A percentile compares a stretch with the other conserved stretches of the same genome.
Conservation (phyloP, 2,329 filamentous ascomycete species). For the Trichoderma aggressivum region DNA sequence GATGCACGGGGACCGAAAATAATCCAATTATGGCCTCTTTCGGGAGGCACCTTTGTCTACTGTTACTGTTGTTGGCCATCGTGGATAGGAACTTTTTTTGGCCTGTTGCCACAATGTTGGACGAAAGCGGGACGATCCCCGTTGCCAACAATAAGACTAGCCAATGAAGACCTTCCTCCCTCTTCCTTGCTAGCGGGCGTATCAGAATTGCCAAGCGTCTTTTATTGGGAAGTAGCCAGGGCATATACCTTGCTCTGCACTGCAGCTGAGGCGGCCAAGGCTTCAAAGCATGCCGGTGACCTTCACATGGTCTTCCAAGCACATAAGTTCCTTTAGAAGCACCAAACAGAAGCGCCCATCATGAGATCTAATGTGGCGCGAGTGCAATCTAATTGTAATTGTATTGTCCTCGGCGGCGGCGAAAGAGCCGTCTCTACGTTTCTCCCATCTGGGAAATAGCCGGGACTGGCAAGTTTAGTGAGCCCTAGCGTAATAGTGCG, state of each 20-base stretch:
- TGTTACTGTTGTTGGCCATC: neutral
- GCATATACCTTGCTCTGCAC: neutral
- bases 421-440: neutral
- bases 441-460: neutral
- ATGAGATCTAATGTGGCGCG: neutral
- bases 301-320: neutral
- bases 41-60: slow-evolving; percentile 8
- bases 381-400: neutral
- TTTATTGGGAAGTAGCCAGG: neutral
- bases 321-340: neutral
- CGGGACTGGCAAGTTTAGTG: neutral
- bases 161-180: neutral
- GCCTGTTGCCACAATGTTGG: neutral
- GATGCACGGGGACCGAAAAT: neutral
- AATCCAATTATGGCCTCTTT: neutral
- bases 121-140: neutral
- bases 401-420: neutral
- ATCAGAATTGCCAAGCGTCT: neutral
- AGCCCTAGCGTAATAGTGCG: neutral
- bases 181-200: neutral
- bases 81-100: slow-evolving; percentile 7
- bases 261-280: neutral
- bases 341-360: neutral
- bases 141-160: neutral
- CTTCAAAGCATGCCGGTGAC: neutral